phyloP scores from a whole-genome alignment of 441 rosid species.

The Euphorbia celastroides region DNA sequence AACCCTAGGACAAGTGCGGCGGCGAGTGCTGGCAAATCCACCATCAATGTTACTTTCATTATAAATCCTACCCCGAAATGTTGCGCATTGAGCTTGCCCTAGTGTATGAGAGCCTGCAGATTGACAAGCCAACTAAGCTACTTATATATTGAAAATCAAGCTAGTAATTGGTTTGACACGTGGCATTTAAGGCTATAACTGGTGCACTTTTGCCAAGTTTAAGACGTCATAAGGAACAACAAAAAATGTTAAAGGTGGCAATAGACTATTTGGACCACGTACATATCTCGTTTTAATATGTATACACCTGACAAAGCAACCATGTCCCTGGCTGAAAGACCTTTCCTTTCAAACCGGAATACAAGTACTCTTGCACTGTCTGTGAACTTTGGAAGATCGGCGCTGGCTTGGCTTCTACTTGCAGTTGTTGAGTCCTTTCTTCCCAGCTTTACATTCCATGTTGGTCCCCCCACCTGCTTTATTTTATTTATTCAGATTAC shows the following conservation, averaged over 20 bases:
- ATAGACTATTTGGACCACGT: too few species aligned
- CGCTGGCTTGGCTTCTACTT: conserved; percentile 23
- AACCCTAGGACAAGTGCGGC: conserved; percentile 25
- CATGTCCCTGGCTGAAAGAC: conserved; percentile 43
- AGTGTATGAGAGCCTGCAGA: conserved; percentile 44
- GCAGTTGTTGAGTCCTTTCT: conserved; percentile 55
- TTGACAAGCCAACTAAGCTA: background rate
- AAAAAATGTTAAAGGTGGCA: too few species aligned
- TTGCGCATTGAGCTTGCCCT: conserved; percentile 48
- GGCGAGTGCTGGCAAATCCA: conserved; percentile 37
- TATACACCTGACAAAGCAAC: conserved; percentile 40
- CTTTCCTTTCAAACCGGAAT: conserved; percentile 31
- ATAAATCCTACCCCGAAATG: conserved; percentile 44
- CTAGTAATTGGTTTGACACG: too few species aligned
- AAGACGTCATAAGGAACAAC: too few species aligned
- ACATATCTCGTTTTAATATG: background rate
- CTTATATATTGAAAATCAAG: background rate
- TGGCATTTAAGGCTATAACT: background rate
- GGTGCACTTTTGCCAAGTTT: too few species aligned
- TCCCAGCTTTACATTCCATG: conserved; percentile 50
- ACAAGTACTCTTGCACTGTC: background rate
- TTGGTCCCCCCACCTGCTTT: conserved; percentile 36
- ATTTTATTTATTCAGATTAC: background rate
- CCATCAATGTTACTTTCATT: conserved; percentile 36
- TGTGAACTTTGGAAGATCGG: conserved; percentile 35